phyloP scores from a whole-genome alignment of 164 flowering plant species.

The Berberis thunbergii region DNA sequence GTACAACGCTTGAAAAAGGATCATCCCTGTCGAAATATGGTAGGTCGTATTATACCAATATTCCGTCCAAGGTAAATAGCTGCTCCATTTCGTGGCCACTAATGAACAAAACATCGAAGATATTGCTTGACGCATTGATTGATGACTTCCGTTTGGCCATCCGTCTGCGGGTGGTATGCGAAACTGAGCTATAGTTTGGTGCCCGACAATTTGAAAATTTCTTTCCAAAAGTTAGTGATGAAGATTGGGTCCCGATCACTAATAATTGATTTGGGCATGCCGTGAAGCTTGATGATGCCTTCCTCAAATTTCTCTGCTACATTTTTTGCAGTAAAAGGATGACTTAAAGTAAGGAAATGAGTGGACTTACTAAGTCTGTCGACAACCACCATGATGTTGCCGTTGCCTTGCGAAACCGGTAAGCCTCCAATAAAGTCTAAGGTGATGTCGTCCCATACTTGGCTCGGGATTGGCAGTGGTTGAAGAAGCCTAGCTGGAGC shows the following conservation, averaged over 20 bases:
- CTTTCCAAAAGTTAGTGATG: background rate
- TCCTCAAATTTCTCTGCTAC: background rate
- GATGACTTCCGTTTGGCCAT: background rate
- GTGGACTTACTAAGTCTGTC: background rate
- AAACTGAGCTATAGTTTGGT: background rate
- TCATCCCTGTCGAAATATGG: background rate
- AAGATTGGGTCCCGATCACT: constrained; percentile 1
- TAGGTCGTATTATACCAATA: background rate
- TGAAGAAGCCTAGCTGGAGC: background rate
- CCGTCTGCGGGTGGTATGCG: background rate
- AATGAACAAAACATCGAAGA: background rate
- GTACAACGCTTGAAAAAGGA: no score
- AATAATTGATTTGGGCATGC: constrained; percentile 2
- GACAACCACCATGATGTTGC: background rate
- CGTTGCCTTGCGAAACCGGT: background rate
- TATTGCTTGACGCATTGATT: background rate
- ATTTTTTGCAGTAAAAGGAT: background rate
- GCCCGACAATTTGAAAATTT: background rate
- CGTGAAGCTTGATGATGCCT: background rate
- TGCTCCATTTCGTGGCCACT: background rate
- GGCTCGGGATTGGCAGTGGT: background rate
- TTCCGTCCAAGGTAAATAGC: background rate
- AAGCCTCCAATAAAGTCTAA: background rate
- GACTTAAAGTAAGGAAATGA: background rate
- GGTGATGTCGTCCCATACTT: background rate